A percentile compares a stretch with the other conserved stretches of the same genome.
Evolutionary conservation across 2,329 filamentous ascomycete species (phyloP).

Genomic region (Ophiocordyceps camponoti-rufipedis): DNA sequence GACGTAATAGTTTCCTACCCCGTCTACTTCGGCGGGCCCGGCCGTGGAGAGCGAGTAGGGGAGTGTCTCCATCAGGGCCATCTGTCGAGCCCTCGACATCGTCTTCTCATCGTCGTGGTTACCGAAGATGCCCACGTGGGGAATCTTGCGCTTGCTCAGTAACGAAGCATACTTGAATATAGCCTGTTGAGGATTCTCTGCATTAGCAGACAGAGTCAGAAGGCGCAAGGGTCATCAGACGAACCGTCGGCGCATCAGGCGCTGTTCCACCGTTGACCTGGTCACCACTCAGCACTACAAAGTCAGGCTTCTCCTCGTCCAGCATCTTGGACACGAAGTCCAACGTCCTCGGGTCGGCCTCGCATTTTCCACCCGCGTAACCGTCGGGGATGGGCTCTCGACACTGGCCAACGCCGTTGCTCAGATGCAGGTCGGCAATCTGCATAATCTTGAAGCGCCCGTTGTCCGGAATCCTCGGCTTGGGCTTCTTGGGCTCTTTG

Average conservation of each 20-base stretch:
- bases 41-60: conserved; percentile 79
- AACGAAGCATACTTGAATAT: conserved; percentile 86
- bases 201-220: not conserved
- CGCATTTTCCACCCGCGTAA: conserved; percentile 59
- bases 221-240: conserved; percentile 7
- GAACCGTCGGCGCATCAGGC: conserved; percentile 70
- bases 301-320: conserved; percentile 83
- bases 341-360: conserved; percentile 79
- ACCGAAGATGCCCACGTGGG: conserved; percentile 86
- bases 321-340: conserved; percentile 73
- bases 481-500: conserved; percentile 45
- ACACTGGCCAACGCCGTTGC: conserved; percentile 72
- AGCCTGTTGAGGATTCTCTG: conserved; percentile 28
- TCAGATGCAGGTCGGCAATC: conserved; percentile 82
- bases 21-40: conserved; percentile 69
- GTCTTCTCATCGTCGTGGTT: conserved; percentile 93
- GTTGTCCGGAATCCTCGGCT: conserved; percentile 65
- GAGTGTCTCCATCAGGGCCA: conserved; percentile 70
- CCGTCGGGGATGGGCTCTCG: conserved; percentile 67
- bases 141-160: conserved; percentile 72
- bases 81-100: conserved; percentile 58
- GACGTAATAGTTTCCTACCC: conserved; percentile 86
- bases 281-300: conserved; percentile 83
- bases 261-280: conserved; percentile 90
- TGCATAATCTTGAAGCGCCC: conserved; percentile 97